Evolutionary conservation across 2,329 filamentous ascomycete genomes (phyloP).

Genomic region (Neopestalotiopsis clavispora): DNA sequence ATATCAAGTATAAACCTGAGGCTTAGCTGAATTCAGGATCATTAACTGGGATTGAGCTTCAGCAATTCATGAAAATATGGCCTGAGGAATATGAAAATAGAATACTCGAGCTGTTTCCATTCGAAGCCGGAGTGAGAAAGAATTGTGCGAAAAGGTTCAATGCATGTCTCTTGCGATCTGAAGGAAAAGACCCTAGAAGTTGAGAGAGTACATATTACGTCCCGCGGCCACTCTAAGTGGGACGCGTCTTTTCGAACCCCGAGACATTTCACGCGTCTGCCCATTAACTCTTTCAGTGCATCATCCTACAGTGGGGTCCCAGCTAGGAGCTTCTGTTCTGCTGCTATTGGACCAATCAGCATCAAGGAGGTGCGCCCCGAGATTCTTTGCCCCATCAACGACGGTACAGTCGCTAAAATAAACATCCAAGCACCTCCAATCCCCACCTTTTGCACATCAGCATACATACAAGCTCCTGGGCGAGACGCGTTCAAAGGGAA

Average conservation of each 20-base stretch:
- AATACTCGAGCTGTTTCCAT: background rate
- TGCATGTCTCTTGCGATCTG: background rate
- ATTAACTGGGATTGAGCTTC: background rate
- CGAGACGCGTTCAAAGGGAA: background rate
- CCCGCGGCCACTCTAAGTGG: slow-evolving; percentile 6
- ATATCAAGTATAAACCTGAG: no score
- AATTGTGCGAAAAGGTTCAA: background rate
- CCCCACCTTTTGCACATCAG: background rate
- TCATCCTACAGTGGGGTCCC: background rate
- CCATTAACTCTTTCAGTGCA: background rate
- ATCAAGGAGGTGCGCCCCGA: background rate
- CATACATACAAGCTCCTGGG: background rate
- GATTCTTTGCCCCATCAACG: slow-evolving; percentile 8
- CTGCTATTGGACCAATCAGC: background rate
- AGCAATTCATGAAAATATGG: background rate
- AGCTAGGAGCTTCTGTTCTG: background rate
- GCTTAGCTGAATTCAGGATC: background rate
- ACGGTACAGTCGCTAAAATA: slow-evolving; percentile 2
- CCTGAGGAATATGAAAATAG: background rate
- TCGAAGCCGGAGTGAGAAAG: background rate
- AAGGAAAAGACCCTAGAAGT: background rate
- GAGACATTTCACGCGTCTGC: slow-evolving; percentile 1
- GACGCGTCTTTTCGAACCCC: background rate
- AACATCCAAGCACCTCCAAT: background rate
- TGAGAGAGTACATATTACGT: background rate